phyloP scores from a whole-genome alignment of 2,329 filamentous ascomycete species.

The Sphaerulina vaccinii region DNA sequence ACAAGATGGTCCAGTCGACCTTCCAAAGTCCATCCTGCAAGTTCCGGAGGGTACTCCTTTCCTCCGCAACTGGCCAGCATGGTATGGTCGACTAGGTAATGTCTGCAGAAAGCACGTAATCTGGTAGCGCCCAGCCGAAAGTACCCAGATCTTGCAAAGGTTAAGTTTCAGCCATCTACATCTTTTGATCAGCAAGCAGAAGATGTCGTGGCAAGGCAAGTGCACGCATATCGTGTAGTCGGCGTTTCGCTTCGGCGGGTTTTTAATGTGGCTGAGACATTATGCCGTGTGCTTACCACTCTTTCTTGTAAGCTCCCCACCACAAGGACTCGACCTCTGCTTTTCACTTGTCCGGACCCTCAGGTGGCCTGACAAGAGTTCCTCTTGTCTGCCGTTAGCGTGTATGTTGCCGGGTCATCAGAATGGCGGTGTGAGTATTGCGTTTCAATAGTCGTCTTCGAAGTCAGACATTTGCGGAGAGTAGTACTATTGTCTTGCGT shows the following conservation, averaged over 20 bases:
- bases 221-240: neutral
- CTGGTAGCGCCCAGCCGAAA: neutral
- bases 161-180: too few relatives aligned
- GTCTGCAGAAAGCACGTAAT: neutral
- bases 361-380: neutral
- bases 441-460: neutral
- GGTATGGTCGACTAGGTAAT: neutral
- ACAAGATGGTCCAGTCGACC: too few relatives aligned
- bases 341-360: neutral
- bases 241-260: neutral
- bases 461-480: neutral
- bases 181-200: neutral
- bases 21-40: neutral
- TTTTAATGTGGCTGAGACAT: constrained; percentile 3
- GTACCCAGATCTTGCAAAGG: too few relatives aligned
- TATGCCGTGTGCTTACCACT: neutral
- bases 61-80: neutral
- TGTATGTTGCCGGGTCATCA: neutral
- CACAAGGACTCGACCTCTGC: neutral
- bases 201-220: neutral
- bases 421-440: neutral
- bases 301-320: neutral
- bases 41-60: neutral
- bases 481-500: too few relatives aligned
- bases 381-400: neutral